Evolutionary conservation across 805 yeast genomes (phyloP).

Genomic region (Cyberlindnera mycetangii): DNA sequence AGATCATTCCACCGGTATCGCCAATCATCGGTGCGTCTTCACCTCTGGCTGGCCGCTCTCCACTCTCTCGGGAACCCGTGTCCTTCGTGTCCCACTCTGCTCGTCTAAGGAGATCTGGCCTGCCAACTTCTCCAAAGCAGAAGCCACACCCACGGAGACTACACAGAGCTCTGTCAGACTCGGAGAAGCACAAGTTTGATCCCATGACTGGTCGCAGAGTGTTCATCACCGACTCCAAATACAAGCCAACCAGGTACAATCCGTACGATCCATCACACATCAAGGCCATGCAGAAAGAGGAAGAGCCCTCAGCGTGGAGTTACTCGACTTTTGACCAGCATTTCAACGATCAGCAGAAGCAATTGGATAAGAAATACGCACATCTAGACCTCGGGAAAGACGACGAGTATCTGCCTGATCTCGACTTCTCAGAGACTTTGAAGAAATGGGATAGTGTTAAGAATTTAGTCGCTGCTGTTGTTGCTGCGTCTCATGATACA

Average conservation of each 20-base stretch:
- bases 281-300: neutral
- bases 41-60: neutral
- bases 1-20: conserved; percentile 1
- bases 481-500: neutral
- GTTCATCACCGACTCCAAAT: conserved; percentile 42
- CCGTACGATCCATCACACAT: conserved; percentile 1
- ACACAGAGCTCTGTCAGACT: conserved; percentile 61
- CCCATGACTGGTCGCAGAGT: conserved; percentile 50
- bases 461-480: conserved; percentile 3
- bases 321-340: conserved; percentile 6
- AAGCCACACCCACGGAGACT: too few species aligned
- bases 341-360: conserved; percentile 1
- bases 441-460: conserved; percentile 41
- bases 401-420: conserved; percentile 76
- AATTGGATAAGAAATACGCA: conserved; percentile 6
- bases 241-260: conserved; percentile 37
- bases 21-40: neutral
- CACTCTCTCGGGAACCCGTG: conserved; percentile 3
- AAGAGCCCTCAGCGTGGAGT: conserved; percentile 6
- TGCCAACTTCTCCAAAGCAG: too few species aligned
- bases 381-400: conserved; percentile 45
- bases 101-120: conserved; percentile 7
- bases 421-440: conserved; percentile 52
- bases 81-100: conserved; percentile 3
- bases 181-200: conserved; percentile 60